Percentiles rank a stretch among this genome's conserved stretches.
Conservation (phyloP, 2,329 filamentous ascomycete species). For the Endocalyx cinctus region DNA sequence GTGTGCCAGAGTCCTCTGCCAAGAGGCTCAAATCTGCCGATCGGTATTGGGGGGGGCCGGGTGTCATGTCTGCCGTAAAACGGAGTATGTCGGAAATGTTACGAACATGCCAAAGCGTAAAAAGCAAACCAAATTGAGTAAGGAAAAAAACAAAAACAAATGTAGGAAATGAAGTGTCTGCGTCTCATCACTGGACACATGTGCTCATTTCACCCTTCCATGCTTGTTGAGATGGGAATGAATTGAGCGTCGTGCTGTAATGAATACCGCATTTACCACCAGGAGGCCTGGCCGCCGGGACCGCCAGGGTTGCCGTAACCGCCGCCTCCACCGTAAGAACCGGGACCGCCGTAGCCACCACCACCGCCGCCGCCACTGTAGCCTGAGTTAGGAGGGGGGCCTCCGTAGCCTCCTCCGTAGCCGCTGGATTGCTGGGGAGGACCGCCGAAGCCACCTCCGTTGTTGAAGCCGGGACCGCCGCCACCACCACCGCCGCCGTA, state of each 20-base stretch:
- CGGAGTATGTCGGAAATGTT: constrained; percentile 23
- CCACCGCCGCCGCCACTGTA: constrained; percentile 34
- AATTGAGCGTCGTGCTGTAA: too few relatives aligned
- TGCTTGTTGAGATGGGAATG: constrained; percentile 3
- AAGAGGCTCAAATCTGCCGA: constrained; percentile 29
- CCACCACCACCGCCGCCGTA: constrained; percentile 52
- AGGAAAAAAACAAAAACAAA: constrained; percentile 18
- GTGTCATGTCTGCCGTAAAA: constrained; percentile 29
- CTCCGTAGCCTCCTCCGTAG: constrained; percentile 39
- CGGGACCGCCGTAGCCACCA: constrained; percentile 37
- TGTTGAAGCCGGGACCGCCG: constrained; percentile 35
- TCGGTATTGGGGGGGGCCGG: constrained; percentile 24
- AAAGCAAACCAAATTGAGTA: constrained; percentile 19
- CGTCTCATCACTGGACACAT: too few relatives aligned
- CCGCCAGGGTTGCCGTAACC: constrained; percentile 67
- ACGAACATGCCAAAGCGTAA: too few relatives aligned
- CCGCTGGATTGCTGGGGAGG: constrained; percentile 38
- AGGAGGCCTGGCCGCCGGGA: constrained; percentile 60
- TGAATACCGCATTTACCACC: too few relatives aligned
- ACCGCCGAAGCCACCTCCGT: constrained; percentile 35
- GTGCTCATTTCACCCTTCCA: too few relatives aligned
- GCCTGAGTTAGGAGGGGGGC: constrained; percentile 17
- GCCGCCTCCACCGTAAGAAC: constrained; percentile 44
- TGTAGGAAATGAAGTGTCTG: too few relatives aligned
- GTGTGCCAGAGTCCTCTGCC: constrained; percentile 28